These are phyloP conservation scores for Podila verticillata DNA, from an alignment of 192 early-diverging fungal species.

Conservation along the genomic window DNA sequence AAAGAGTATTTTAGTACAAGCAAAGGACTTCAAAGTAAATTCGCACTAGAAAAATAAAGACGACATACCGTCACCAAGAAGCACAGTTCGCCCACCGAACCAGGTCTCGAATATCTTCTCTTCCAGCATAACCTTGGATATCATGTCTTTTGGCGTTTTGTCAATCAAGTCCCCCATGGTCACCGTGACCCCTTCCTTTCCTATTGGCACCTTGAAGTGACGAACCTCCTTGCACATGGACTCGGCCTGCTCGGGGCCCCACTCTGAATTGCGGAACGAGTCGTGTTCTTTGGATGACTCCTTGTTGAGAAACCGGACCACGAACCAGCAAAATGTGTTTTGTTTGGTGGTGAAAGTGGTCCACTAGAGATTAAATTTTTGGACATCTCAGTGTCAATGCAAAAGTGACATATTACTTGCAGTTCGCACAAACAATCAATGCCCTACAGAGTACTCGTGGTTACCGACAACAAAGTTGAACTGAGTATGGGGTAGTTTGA, in stretches of 20 bases:
- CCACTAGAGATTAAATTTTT: conserved; percentile 8
- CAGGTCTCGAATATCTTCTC: conserved; percentile 45
- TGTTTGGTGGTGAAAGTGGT: conserved; percentile 9
- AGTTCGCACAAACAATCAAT: not conserved
- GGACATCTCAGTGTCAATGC: too few relatives aligned
- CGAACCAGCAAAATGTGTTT: conserved; percentile 12
- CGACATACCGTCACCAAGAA: conserved; percentile 35
- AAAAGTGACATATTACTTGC: too few relatives aligned
- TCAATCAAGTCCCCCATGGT: conserved; percentile 29
- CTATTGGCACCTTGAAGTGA: not conserved
- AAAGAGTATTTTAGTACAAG: too few relatives aligned
- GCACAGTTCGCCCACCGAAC: conserved; percentile 7
- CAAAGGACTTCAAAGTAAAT: too few relatives aligned
- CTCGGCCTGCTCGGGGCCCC: not conserved
- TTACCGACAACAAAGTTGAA: not conserved
- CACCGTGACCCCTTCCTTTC: not conserved
- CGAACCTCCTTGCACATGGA: not conserved
- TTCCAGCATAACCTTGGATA: conserved; percentile 31
- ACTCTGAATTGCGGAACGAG: conserved; percentile 19
- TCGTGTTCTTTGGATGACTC: conserved; percentile 2
- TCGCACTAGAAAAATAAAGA: too few relatives aligned
- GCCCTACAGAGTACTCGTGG: not conserved
- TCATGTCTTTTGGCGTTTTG: conserved; percentile 17
- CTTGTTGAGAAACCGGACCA: conserved; percentile 1
- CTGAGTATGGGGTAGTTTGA: conserved; percentile 11